Percentiles rank a stretch among this genome's conserved stretches.
Evolutionary conservation across 345 rosid species (phyloP).

Genomic region (Salix purpurea): DNA sequence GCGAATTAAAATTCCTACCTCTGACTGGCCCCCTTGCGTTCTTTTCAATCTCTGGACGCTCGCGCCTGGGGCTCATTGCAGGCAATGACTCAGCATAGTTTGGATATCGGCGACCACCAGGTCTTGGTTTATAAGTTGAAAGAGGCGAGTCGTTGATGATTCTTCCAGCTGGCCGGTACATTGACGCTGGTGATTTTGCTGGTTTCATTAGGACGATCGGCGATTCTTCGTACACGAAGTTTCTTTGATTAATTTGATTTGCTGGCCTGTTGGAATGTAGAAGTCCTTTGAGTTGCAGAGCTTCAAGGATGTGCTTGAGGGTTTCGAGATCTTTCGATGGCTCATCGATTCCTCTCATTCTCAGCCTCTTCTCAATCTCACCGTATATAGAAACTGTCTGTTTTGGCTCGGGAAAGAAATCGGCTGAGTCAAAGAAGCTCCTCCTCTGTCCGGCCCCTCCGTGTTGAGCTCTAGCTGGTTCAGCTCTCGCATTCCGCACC

Average conservation of each 20-base stretch:
- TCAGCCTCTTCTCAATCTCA: constrained; percentile 62
- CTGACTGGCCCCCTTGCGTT: constrained; percentile 32
- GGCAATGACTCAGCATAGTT: constrained; percentile 32
- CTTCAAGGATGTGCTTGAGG: constrained; percentile 80
- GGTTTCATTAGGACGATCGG: constrained; percentile 53
- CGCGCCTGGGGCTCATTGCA: constrained; percentile 41
- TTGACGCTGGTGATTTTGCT: constrained; percentile 23
- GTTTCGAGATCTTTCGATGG: constrained; percentile 81
- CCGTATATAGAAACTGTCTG: constrained; percentile 40
- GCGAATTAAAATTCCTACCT: constrained; percentile 41
- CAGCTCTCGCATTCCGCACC: constrained; percentile 35
- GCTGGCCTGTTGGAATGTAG: constrained; percentile 48
- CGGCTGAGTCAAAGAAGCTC: constrained; percentile 67
- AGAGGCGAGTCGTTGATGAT: constrained; percentile 34
- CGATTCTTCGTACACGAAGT: constrained; percentile 50
- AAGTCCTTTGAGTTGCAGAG: constrained; percentile 89
- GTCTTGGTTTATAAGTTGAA: constrained; percentile 35
- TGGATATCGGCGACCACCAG: constrained; percentile 26
- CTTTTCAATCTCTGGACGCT: constrained; percentile 29
- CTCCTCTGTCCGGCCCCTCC: constrained; percentile 43
- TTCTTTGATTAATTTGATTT: constrained; percentile 30
- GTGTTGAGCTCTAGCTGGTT: constrained; percentile 38
- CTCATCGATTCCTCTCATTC: constrained; percentile 65
- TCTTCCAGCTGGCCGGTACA: constrained; percentile 22
- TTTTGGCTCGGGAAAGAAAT: constrained; percentile 78